Evolutionary conservation across 2,329 filamentous ascomycete genomes (phyloP).

Genomic region (Aureobasidium sp.): DNA sequence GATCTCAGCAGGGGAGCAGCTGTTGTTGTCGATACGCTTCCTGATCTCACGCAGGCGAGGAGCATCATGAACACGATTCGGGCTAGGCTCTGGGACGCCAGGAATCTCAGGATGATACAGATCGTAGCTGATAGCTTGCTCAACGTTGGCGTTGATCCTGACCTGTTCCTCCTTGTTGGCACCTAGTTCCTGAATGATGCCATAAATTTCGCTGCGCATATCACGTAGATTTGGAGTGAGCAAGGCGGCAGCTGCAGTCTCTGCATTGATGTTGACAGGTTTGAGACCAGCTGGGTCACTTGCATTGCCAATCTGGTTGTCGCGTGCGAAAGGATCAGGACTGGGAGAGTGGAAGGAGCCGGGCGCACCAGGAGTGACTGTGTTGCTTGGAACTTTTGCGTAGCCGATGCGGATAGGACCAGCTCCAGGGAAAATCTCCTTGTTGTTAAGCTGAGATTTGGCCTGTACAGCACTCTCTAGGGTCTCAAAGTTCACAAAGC

Average conservation of each 20-base stretch:
- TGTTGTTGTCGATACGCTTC: conserved; percentile 95
- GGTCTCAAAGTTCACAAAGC: conserved; percentile 94
- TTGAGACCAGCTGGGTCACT: conserved; percentile 28
- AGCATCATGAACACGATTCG: conserved; percentile 84
- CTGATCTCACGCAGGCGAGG: conserved; percentile 91
- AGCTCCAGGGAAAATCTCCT: conserved; percentile 96
- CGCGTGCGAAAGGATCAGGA: conserved; percentile 66
- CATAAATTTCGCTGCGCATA: conserved; percentile 71
- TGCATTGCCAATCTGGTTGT: conserved; percentile 32
- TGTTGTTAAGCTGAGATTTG: conserved; percentile 81
- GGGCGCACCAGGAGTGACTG: conserved; percentile 79
- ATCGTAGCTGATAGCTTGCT: conserved; percentile 67
- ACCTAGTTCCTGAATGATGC: conserved; percentile 83
- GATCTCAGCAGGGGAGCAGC: conserved; percentile 75
- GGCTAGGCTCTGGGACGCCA: conserved; percentile 77
- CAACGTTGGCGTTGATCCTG: conserved; percentile 64
- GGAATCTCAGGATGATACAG: conserved; percentile 75
- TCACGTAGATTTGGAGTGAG: conserved; percentile 66
- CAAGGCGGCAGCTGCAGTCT: conserved; percentile 45
- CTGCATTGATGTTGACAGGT: conserved; percentile 30
- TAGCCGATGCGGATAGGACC: conserved; percentile 94
- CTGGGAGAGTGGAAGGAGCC: conserved; percentile 85
- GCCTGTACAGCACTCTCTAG: conserved; percentile 86
- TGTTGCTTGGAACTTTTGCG: conserved; percentile 87
- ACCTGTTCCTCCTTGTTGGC: conserved; percentile 69